These are phyloP conservation scores for Saprolegnia parasitica DNA, from an alignment of 352 stramenopile genomes.

Conservation along the genomic window DNA sequence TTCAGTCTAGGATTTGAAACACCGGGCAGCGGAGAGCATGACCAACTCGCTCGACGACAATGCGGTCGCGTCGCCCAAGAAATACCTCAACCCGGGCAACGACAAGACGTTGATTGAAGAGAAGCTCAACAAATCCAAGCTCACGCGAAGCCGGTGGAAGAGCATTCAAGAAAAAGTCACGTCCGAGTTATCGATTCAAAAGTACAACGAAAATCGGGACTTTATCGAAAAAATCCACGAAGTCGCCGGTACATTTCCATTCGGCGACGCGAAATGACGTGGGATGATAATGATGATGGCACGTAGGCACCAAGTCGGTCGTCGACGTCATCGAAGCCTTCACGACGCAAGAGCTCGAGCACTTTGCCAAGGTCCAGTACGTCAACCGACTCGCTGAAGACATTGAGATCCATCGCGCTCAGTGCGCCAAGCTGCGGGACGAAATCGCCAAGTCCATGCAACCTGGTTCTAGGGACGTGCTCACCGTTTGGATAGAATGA, in stretches of 20 bases:
- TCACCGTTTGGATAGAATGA: constrained; percentile 44
- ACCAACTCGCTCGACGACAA: constrained; percentile 24
- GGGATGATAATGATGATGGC: background rate
- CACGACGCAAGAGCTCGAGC: constrained; percentile 77
- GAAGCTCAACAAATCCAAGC: constrained; percentile 35
- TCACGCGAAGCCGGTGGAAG: constrained; percentile 64
- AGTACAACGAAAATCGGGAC: constrained; percentile 75
- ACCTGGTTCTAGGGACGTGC: too few species aligned
- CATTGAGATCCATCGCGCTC: constrained; percentile 66
- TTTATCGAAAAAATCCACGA: constrained; percentile 82
- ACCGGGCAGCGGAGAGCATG: constrained; percentile 22
- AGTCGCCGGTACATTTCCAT: constrained; percentile 50
- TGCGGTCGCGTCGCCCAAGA: constrained; percentile 7
- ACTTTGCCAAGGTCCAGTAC: constrained; percentile 78
- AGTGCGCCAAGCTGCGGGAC: constrained; percentile 65
- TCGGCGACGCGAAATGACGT: background rate
- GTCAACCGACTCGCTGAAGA: constrained; percentile 79
- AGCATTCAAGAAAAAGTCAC: constrained; percentile 58
- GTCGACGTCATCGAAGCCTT: constrained; percentile 82
- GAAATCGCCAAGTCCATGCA: constrained; percentile 82
- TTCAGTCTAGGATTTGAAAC: constrained; percentile 4
- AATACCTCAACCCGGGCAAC: constrained; percentile 11
- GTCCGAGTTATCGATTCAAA: constrained; percentile 58
- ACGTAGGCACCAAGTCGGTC: constrained; percentile 37
- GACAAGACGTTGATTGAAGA: constrained; percentile 24